phyloP scores from a whole-genome alignment of 2,329 filamentous ascomycete genomes.

The Diaporthe sp. region DNA sequence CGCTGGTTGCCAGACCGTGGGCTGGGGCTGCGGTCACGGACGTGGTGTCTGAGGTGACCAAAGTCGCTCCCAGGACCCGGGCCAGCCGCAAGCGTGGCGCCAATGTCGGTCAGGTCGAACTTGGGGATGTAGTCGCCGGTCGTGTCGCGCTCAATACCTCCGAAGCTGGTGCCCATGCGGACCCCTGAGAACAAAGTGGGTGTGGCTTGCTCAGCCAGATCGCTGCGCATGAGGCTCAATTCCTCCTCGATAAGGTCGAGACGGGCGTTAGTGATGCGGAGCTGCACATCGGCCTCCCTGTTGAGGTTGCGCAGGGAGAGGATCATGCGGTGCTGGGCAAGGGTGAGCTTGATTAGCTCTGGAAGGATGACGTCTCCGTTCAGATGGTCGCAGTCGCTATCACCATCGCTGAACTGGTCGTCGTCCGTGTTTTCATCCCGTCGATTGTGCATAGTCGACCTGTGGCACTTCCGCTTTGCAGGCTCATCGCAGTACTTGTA shows the following conservation, averaged over 20 bases:
- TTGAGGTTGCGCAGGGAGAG: slow-evolving; percentile 30
- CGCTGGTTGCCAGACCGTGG: background rate
- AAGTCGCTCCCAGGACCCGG: background rate
- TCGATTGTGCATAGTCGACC: background rate
- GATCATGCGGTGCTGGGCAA: slow-evolving; percentile 22
- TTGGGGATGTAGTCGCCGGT: background rate
- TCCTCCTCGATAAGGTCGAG: slow-evolving; percentile 18
- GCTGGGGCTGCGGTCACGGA: background rate
- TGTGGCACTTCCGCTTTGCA: background rate
- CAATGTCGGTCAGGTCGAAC: slow-evolving; percentile 19
- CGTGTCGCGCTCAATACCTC: background rate
- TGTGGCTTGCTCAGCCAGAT: background rate
- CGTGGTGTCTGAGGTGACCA: background rate
- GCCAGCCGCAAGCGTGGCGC: slow-evolving; percentile 28
- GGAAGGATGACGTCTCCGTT: background rate
- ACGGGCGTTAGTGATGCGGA: background rate
- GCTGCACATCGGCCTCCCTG: slow-evolving; percentile 38
- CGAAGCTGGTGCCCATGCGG: background rate
- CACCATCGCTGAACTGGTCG: background rate
- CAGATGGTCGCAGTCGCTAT: background rate
- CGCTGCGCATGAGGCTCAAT: background rate
- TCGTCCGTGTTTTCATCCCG: background rate
- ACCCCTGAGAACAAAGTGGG: background rate
- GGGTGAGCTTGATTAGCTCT: background rate
- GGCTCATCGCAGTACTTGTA: background rate